Percentiles rank a stretch among this genome's conserved stretches.
These are phyloP conservation scores for Alisma plantagoaquatica DNA, from an alignment of 106 monocot species.

Conservation along the genomic window DNA sequence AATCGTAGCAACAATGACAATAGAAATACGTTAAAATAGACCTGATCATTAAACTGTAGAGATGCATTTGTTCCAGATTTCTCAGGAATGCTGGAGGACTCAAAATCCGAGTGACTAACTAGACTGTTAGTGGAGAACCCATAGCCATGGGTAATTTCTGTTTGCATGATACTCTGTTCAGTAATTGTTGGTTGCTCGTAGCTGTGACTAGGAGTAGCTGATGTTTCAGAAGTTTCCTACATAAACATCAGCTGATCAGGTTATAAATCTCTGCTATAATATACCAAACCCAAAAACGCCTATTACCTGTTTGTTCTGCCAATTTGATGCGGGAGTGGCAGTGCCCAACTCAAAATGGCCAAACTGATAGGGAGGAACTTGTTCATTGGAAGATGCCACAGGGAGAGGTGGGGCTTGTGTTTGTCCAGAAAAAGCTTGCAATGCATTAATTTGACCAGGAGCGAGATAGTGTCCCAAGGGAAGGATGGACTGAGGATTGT, in stretches of 20 bases:
- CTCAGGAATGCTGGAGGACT: conserved; percentile 11
- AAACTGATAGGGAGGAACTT: conserved; percentile 31
- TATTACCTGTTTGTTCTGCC: conserved; percentile 47
- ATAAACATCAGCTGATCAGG: not conserved
- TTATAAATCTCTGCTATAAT: no score
- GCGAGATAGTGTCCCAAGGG: conserved; percentile 42
- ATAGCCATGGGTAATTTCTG: conserved; percentile 27
- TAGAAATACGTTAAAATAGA: no score
- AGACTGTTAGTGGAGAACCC: conserved; percentile 27
- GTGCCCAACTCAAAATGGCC: conserved; percentile 36
- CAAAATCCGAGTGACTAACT: conserved; percentile 22
- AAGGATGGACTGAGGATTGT: conserved; percentile 42
- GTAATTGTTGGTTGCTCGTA: conserved; percentile 27
- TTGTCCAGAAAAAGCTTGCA: conserved; percentile 67
- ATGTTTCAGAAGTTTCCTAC: conserved; percentile 22
- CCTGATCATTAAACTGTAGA: no score
- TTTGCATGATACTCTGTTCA: conserved; percentile 24
- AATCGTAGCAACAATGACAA: no score
- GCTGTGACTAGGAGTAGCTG: conserved; percentile 24
- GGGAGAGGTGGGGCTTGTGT: conserved; percentile 58
- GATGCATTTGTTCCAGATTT: no score
- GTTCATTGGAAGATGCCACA: conserved; percentile 33
- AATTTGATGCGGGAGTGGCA: conserved; percentile 26
- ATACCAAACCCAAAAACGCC: not conserved
- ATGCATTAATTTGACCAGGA: conserved; percentile 41